phyloP scores from a whole-genome alignment of 106 monocot species.

The Apostasia ramifera region DNA sequence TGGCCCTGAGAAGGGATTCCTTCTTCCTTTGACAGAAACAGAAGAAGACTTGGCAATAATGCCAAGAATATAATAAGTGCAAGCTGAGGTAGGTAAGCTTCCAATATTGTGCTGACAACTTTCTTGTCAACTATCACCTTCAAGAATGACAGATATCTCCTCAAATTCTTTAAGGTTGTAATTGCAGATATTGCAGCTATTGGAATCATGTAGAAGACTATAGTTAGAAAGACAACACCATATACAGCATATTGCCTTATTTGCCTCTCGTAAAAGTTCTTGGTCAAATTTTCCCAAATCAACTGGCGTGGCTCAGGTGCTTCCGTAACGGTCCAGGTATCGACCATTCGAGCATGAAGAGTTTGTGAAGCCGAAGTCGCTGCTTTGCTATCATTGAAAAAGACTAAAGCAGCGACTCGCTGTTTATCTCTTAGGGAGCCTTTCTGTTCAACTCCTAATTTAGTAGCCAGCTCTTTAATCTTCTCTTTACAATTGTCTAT shows the following conservation, averaged over 20 bases:
- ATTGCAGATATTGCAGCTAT: conserved; percentile 68
- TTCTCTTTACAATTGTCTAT: conserved; percentile 75
- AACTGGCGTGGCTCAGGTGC: conserved; percentile 86
- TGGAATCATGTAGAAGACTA: conserved; percentile 93
- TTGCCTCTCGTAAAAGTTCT: conserved; percentile 56
- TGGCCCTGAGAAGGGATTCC: conserved; percentile 75
- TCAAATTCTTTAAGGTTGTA: conserved; percentile 69
- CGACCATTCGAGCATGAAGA: conserved; percentile 61
- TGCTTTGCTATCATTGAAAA: conserved; percentile 67
- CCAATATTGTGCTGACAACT: conserved; percentile 55
- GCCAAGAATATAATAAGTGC: conserved; percentile 87
- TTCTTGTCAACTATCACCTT: conserved; percentile 52
- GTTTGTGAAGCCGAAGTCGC: conserved; percentile 79
- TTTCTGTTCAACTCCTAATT: conserved; percentile 81
- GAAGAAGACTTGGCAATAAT: conserved; percentile 69
- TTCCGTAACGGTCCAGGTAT: conserved; percentile 78
- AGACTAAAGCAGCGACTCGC: conserved; percentile 57
- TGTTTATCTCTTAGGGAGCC: conserved; percentile 65
- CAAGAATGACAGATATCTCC: conserved; percentile 56
- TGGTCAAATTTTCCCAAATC: conserved; percentile 74
- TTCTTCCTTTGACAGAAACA: conserved; percentile 78
- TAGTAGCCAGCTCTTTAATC: conserved; percentile 62
- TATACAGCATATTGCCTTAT: conserved; percentile 48
- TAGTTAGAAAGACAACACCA: conserved; percentile 63
- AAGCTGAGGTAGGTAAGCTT: conserved; percentile 88